phyloP scores from a whole-genome alignment of 768 basidiomycete species.

The Pleurotus tuber-regium region DNA sequence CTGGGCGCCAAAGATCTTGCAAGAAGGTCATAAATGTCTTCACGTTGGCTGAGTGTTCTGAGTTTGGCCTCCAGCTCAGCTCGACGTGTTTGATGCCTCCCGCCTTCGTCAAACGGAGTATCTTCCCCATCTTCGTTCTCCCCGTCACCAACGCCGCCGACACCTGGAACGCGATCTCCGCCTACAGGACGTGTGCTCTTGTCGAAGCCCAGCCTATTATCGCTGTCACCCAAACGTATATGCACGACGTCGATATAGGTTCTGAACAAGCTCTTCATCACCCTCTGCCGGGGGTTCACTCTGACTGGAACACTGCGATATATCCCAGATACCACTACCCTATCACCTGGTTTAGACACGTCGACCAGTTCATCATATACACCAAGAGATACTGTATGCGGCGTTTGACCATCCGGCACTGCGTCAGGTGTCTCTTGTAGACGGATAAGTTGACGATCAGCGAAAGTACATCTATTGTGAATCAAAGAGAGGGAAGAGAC shows the following conservation, averaged over 20 bases:
- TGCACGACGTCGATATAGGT: conserved; percentile 97
- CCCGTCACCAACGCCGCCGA: conserved; percentile 59
- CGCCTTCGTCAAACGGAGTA: conserved; percentile 29
- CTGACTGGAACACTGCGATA: conserved; percentile 95
- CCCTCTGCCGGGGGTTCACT: conserved; percentile 87
- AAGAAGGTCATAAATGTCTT: conserved; percentile 86
- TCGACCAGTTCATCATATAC: conserved; percentile 99
- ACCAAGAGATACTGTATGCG: conserved; percentile 94
- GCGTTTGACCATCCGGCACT: conserved; percentile 97
- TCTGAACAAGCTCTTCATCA: conserved; percentile 95
- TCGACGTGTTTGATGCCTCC: conserved; percentile 38
- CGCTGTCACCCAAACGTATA: conserved; percentile 68
- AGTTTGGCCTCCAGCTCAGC: conserved; percentile 83
- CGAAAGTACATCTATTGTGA: conserved; percentile 96
- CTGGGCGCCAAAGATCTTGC: conserved; percentile 87
- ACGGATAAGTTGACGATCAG: conserved; percentile 92
- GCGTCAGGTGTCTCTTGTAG: conserved; percentile 97
- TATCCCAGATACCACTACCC: conserved; percentile 88
- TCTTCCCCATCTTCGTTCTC: conserved; percentile 42
- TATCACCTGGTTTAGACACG: conserved; percentile 93
- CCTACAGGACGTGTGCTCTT: conserved; percentile 70
- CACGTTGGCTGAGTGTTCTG: conserved; percentile 63
- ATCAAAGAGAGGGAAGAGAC: conserved; percentile 92
- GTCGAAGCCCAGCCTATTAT: conserved; percentile 69
- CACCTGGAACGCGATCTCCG: conserved; percentile 65